Percentiles rank a stretch among this genome's conserved stretches.
These are phyloP conservation scores for Raffaelea ambrosiae DNA, from an alignment of 2,329 filamentous ascomycete species.

Conservation along the genomic window DNA sequence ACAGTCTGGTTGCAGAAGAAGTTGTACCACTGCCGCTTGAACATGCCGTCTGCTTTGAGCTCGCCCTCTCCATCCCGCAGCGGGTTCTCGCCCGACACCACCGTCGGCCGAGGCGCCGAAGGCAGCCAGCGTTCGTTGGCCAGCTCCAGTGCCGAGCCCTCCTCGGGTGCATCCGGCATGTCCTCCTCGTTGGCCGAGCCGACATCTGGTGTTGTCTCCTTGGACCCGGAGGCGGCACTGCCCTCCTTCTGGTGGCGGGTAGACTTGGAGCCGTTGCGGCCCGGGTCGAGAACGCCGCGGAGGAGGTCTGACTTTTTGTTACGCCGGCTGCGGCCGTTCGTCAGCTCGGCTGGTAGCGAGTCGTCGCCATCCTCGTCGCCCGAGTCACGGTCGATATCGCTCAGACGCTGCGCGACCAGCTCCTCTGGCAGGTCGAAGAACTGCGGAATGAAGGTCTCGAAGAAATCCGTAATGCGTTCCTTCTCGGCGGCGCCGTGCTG, in stretches of 20 bases:
- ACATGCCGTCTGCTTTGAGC: slow-evolving; percentile 70
- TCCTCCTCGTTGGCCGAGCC: slow-evolving; percentile 73
- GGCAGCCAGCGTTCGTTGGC: slow-evolving; percentile 59
- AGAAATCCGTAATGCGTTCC: slow-evolving; percentile 64
- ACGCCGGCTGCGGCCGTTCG: slow-evolving; percentile 51
- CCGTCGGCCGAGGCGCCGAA: slow-evolving; percentile 46
- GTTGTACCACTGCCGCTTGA: slow-evolving; percentile 73
- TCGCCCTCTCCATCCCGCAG: slow-evolving; percentile 51
- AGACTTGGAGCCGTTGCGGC: slow-evolving; percentile 54
- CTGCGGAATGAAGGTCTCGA: slow-evolving; percentile 64
- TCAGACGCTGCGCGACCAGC: slow-evolving; percentile 56
- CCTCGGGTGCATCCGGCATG: slow-evolving; percentile 43
- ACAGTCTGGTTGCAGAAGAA: slow-evolving; percentile 88
- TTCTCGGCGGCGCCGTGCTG: slow-evolving; percentile 66
- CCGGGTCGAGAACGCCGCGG: slow-evolving; percentile 75
- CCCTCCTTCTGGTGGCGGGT: slow-evolving; percentile 66
- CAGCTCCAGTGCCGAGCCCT: slow-evolving; percentile 45
- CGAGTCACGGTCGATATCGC: slow-evolving; percentile 60
- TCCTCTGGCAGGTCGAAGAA: slow-evolving; percentile 73
- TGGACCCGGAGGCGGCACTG: slow-evolving; percentile 62
- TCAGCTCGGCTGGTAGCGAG: slow-evolving; percentile 59
- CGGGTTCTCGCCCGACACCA: slow-evolving; percentile 45
- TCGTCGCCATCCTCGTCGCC: slow-evolving; percentile 74
- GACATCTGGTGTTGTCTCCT: slow-evolving; percentile 81
- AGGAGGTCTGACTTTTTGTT: slow-evolving; percentile 74